Evolutionary conservation across 768 basidiomycete genomes (phyloP), one percentile per base, ranked within the genome.

Genomic region (Holtermannia corniformis): DNA sequence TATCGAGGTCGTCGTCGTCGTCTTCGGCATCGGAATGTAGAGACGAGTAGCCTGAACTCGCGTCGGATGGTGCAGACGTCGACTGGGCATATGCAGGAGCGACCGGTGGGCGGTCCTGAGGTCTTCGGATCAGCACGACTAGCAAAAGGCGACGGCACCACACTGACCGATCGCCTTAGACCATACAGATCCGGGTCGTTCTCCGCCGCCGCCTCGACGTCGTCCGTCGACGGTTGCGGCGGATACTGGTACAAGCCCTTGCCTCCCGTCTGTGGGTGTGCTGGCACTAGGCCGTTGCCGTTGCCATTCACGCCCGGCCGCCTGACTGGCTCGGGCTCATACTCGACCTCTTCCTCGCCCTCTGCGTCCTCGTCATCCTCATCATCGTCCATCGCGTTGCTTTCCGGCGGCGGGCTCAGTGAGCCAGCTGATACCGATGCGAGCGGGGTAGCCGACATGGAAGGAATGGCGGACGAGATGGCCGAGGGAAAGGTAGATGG

Each of bases 291-390:
- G 10, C 13, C 21, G 16, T 11, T 25, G 42, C 19, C 43, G 32
- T 22, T 28, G 32, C 32, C 12, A 25, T 19, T 7, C 23, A 16
- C 22, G 51, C 12, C 25, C 27, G 3, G 16, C 19, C 14, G 5
- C 45, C 52, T 37, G 14, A 22, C 37, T 24, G 16, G 16, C 16
- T 51, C 40, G 7, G 50, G 48, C 23, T 57, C 58, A 5, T 59
- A 56, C 41, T 63, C 61, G 13, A 54, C 58, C 7, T 59, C 58
- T 7, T 55, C 55, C 22, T 52, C 51, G 5, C 54, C 57, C 25
- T 47, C 40, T 5, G 22, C 53, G 11, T 60, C 57, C 20, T 49
- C 53, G 4, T 21, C 51, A 20, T 49, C 54, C 5, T 50, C 55
- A 20, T 59, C 55, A 5, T 60, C 58, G n/a, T 57, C 63, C 0